A percentile compares a stretch with the other conserved stretches of the same genome.
Conservation (phyloP, 768 basidiomycete genomes). For the Macrolepiota dolichaula region DNA sequence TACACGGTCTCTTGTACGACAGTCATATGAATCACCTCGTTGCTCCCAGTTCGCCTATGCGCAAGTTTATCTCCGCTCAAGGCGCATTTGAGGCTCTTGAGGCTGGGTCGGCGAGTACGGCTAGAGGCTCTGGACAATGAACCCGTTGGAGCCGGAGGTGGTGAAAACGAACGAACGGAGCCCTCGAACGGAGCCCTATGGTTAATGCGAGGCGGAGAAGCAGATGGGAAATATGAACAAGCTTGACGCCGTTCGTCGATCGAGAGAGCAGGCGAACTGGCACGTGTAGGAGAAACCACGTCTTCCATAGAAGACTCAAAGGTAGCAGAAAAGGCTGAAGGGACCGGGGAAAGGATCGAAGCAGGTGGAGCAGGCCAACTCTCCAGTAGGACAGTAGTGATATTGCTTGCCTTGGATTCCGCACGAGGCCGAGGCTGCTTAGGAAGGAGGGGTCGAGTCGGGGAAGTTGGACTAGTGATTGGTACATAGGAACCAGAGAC, state of each 20-base stretch:
- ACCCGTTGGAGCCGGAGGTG: constrained; percentile 7
- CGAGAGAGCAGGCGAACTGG: constrained; percentile 21
- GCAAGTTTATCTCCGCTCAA: constrained; percentile 24
- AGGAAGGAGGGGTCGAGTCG: neutral
- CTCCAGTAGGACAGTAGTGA: constrained; percentile 35
- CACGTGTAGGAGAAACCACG: neutral
- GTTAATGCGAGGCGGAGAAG: constrained; percentile 16
- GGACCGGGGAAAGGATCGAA: constrained; percentile 19
- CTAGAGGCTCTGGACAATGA: constrained; percentile 20
- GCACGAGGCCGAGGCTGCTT: neutral
- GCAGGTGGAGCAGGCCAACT: constrained; percentile 37
- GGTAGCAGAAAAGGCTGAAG: neutral
- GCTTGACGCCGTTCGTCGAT: constrained; percentile 14
- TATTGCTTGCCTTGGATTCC: constrained; percentile 16
- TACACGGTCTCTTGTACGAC: constrained; percentile 38
- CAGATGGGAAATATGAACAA: constrained; percentile 19
- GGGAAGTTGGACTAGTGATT: neutral
- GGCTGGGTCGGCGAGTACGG: neutral
- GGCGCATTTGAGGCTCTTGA: constrained; percentile 24
- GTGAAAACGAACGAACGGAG: constrained; percentile 22
- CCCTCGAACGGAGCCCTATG: constrained; percentile 27
- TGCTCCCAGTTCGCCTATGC: constrained; percentile 14
- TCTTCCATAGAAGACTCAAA: neutral
- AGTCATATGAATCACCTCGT: constrained; percentile 41
- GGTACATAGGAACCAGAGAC: neutral